phyloP scores from a whole-genome alignment of 1,139 yeast species.

The Hyphopichia khmerensis region DNA sequence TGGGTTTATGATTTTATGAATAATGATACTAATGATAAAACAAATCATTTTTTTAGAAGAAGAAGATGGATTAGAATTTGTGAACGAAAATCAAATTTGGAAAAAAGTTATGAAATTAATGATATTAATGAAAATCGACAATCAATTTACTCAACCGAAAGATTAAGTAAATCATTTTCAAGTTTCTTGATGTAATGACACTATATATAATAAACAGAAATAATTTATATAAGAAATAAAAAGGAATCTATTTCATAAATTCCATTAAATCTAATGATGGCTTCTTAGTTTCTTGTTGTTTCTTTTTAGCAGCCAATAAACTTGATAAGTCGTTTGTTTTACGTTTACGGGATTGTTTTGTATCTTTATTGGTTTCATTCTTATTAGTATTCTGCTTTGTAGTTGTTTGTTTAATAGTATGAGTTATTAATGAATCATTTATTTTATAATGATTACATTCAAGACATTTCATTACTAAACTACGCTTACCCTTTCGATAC shows the following conservation, averaged over 20 bases:
- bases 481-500: constrained; percentile 5
- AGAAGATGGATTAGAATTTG: constrained; percentile 54
- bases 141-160: constrained; percentile 2
- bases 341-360: constrained; percentile 11
- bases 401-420: constrained; percentile 3
- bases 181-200: constrained; percentile 2
- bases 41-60: constrained; percentile 35
- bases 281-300: constrained; percentile 29
- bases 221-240: no score
- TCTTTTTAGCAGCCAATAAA: constrained; percentile 44
- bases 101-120: background rate
- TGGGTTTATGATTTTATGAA: constrained; percentile 66
- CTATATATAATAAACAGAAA: no score
- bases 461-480: background rate
- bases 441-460: constrained; percentile 18
- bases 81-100: constrained; percentile 5
- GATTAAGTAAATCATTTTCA: constrained; percentile 4
- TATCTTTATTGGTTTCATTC: no score
- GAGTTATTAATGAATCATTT: constrained; percentile 1
- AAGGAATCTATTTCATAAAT: constrained; percentile 36
- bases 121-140: background rate
- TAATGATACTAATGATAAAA: constrained; percentile 10
- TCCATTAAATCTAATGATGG: constrained; percentile 47
- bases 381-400: constrained; percentile 10
- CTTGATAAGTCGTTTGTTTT: constrained; percentile 32